Evolutionary conservation across 2,329 filamentous ascomycete species (phyloP).

Genomic region (Fusarium equiseti): DNA sequence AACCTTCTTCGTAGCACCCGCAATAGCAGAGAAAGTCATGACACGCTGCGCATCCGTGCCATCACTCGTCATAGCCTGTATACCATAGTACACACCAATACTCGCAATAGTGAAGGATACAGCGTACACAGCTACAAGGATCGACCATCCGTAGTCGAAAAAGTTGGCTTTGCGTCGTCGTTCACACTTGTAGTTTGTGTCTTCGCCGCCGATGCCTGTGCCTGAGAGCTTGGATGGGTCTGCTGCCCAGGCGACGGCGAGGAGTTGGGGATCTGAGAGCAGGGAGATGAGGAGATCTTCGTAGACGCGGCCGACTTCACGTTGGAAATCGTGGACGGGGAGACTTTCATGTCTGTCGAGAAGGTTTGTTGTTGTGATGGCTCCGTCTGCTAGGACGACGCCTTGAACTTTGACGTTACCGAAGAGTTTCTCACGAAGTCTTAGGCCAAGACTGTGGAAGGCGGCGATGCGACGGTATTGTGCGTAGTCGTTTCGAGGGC

Average conservation of each 20-base stretch:
- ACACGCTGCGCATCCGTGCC: conserved; percentile 21
- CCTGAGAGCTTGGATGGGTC: conserved; percentile 28
- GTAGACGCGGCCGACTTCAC: conserved; percentile 8
- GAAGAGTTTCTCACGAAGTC: conserved; percentile 13
- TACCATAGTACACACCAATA: conserved; percentile 30
- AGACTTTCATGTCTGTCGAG: conserved; percentile 31
- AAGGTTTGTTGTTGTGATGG: conserved; percentile 23
- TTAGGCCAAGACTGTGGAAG: conserved; percentile 29
- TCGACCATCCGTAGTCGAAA: conserved; percentile 26
- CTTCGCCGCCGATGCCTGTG: not conserved
- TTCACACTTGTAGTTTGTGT: conserved; percentile 23
- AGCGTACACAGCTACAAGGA: conserved; percentile 25
- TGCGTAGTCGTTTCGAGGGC: not conserved
- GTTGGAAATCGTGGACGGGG: conserved; percentile 10
- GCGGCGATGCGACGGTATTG: conserved; percentile 35
- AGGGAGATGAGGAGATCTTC: conserved; percentile 39
- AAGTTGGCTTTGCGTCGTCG: conserved; percentile 26
- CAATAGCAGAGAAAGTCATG: conserved; percentile 39
- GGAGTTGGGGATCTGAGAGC: conserved; percentile 35
- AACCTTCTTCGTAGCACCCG: conserved; percentile 32
- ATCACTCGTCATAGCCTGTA: conserved; percentile 30
- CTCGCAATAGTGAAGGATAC: conserved; percentile 24
- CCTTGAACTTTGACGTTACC: conserved; percentile 15
- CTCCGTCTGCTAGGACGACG: not conserved
- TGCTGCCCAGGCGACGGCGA: conserved; percentile 39